Percentiles rank a stretch among this genome's conserved stretches.
Evolutionary conservation across 495 filamentous ascomycete genomes (phyloP).

Genomic region (Aspergillus bridgeri): DNA sequence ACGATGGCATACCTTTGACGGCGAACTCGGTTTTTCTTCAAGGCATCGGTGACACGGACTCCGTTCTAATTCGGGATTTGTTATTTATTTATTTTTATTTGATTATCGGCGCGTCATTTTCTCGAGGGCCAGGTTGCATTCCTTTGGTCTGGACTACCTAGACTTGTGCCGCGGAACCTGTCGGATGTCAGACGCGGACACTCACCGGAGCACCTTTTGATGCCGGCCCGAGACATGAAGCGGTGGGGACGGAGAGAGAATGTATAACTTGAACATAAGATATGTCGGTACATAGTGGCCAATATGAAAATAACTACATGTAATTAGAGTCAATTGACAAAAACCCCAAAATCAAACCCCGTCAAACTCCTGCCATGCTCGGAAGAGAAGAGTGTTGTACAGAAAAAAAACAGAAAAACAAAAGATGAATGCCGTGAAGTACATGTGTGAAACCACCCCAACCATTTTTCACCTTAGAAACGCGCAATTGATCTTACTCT

Average conservation of each 20-base stretch:
- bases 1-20: no score
- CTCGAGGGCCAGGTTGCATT: neutral
- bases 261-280: neutral
- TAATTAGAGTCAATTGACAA: slow-evolving; percentile 5
- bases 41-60: neutral
- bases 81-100: neutral
- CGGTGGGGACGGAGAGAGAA: neutral
- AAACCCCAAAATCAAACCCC: slow-evolving; percentile 5
- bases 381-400: slow-evolving; percentile 42
- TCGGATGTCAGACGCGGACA: neutral
- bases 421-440: no score
- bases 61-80: neutral
- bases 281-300: neutral
- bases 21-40: no score
- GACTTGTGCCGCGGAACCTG: neutral
- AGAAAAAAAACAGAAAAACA: slow-evolving; percentile 12
- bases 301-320: neutral
- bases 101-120: neutral
- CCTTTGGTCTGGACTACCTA: neutral
- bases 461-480: neutral
- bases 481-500: neutral
- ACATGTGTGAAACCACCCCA: slow-evolving; percentile 18
- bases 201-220: neutral
- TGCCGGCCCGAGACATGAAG: no score
- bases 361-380: slow-evolving; percentile 35